Conservation (phyloP, 305 asterid genomes). For the Lippia alba region DNA sequence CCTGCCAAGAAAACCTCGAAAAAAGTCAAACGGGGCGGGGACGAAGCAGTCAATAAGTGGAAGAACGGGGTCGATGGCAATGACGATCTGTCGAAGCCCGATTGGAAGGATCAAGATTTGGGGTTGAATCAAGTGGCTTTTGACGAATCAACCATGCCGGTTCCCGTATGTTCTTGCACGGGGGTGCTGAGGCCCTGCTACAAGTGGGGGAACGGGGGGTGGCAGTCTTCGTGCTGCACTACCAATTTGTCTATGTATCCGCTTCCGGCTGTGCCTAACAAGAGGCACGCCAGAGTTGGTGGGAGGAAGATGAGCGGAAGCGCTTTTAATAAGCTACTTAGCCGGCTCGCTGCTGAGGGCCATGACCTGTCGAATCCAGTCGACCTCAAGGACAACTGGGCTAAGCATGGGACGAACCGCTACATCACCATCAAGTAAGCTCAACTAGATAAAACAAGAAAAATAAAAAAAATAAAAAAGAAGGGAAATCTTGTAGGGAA, state of each 20-base stretch:
- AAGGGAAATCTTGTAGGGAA: no score
- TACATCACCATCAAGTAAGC: conserved; percentile 89
- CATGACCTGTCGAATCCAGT: conserved; percentile 82
- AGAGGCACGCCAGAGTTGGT: conserved; percentile 89
- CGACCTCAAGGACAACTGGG: conserved; percentile 93
- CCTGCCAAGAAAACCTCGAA: conserved; percentile 54
- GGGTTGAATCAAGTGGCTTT: conserved; percentile 93
- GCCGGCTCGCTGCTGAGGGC: conserved; percentile 87
- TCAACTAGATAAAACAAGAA: no score
- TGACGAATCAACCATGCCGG: conserved; percentile 92
- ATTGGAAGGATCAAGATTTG: conserved; percentile 90
- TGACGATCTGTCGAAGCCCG: conserved; percentile 46
- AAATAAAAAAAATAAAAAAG: no score
- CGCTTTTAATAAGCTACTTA: conserved; percentile 84
- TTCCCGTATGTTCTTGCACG: conserved; percentile 94
- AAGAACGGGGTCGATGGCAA: conserved; percentile 52
- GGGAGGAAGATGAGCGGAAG: conserved; percentile 98
- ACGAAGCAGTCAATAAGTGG: conserved; percentile 51
- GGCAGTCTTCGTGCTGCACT: conserved; percentile 97
- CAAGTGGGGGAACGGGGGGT: conserved; percentile 98
- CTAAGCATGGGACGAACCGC: conserved; percentile 95
- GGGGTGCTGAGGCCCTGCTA: conserved; percentile 86
- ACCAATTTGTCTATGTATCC: conserved; percentile 88
- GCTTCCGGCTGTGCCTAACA: conserved; percentile 87
- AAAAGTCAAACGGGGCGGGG: conserved; percentile 64